Evolutionary conservation across 495 filamentous ascomycete species (phyloP).

Genomic region (Lepidopterella palustris): DNA sequence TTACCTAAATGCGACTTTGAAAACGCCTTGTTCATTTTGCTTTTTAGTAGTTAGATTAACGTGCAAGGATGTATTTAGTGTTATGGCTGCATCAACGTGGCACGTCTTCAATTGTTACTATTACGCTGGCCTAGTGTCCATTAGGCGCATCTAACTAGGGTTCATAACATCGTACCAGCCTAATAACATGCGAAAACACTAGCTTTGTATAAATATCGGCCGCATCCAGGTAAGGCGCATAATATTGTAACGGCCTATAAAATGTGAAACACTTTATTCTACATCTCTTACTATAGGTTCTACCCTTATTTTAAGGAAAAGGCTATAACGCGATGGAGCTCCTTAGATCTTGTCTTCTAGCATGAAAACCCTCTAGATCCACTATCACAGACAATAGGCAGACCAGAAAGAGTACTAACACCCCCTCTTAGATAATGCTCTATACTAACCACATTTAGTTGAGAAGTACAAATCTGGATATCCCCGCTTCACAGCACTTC

Average conservation of each 20-base stretch:
- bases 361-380: background rate
- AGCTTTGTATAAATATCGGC: too few relatives aligned
- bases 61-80: background rate
- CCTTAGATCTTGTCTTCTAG: background rate
- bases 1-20: background rate
- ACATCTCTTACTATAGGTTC: background rate
- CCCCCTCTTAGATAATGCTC: background rate
- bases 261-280: background rate
- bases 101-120: background rate
- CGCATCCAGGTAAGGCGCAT: too few relatives aligned
- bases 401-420: conserved; percentile 5
- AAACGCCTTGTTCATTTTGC: background rate
- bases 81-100: background rate
- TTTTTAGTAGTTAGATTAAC: background rate
- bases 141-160: too few relatives aligned
- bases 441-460: background rate
- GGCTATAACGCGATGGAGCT: background rate
- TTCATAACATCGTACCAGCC: too few relatives aligned
- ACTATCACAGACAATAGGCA: background rate
- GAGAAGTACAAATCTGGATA: background rate
- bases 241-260: too few relatives aligned
- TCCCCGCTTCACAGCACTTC: background rate
- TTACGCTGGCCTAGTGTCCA: background rate
- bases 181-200: too few relatives aligned
- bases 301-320: background rate